phyloP scores from a whole-genome alignment of 805 yeast species.

The Suhomyces sp. region DNA sequence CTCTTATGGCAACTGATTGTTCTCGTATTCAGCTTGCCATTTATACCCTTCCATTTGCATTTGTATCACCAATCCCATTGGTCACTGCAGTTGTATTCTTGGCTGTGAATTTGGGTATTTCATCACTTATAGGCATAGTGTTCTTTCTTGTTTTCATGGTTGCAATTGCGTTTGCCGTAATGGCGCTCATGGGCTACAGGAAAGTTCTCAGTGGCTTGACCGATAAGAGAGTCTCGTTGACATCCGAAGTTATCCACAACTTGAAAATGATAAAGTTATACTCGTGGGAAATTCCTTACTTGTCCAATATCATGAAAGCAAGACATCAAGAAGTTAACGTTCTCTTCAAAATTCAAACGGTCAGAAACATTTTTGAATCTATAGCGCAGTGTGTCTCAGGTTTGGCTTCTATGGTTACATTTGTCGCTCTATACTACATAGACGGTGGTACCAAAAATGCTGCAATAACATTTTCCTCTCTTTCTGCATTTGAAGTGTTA shows the following conservation, averaged over 20 bases:
- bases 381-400: conserved; percentile 11
- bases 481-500: conserved; percentile 16
- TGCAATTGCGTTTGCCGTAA: conserved; percentile 6
- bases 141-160: conserved; percentile 13
- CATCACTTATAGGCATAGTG: conserved; percentile 18
- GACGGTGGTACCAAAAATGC: conserved; percentile 7
- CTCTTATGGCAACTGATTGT: conserved; percentile 17
- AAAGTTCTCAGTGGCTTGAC: conserved; percentile 11
- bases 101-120: conserved; percentile 15
- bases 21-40: conserved; percentile 16
- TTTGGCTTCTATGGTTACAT: conserved; percentile 17
- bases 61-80: conserved; percentile 13
- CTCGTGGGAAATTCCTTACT: conserved; percentile 20
- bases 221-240: conserved; percentile 14
- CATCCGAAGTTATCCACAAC: conserved; percentile 17
- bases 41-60: conserved; percentile 11
- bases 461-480: conserved; percentile 16
- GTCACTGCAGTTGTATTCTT: conserved; percentile 15
- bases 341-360: conserved; percentile 14
- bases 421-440: conserved; percentile 15
- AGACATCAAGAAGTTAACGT: conserved; percentile 13
- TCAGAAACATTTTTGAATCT: conserved; percentile 13
- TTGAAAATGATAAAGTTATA: conserved; percentile 20
- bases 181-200: conserved; percentile 10
- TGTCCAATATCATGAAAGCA: conserved; percentile 8